Evolutionary conservation across 192 early-diverging fungal genomes (phyloP).

Genomic region (Backusella macrospora): DNA sequence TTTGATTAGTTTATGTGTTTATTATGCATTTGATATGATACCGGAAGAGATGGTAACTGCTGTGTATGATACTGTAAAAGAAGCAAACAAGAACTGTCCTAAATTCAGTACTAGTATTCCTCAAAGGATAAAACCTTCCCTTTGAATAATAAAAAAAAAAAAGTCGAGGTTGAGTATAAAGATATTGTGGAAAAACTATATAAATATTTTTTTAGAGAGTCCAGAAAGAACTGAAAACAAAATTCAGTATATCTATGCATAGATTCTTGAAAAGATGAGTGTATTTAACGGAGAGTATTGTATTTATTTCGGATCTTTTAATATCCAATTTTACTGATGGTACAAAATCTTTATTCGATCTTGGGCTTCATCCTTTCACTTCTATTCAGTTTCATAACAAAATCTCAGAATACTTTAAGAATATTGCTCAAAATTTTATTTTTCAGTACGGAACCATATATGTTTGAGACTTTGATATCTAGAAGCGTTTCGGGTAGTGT

Average conservation of each 20-base stretch:
- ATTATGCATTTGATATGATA: neutral
- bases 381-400: too few relatives aligned
- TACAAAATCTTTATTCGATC: neutral
- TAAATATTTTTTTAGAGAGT: constrained; percentile 8
- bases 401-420: too few relatives aligned
- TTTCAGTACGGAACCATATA: constrained; percentile 13
- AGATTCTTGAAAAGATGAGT: neutral
- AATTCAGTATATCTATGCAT: neutral
- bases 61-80: constrained; percentile 11
- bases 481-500: neutral
- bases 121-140: constrained; percentile 32
- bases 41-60: neutral
- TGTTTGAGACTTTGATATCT: neutral
- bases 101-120: constrained; percentile 21
- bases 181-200: neutral
- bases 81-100: constrained; percentile 29
- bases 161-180: neutral
- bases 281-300: neutral
- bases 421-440: too few relatives aligned
- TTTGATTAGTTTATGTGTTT: neutral
- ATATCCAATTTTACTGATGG: neutral
- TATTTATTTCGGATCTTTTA: neutral
- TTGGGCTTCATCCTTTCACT: neutral
- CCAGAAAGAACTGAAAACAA: neutral
- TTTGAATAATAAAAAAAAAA: constrained; percentile 19